Percentiles rank a stretch among this genome's conserved stretches.
phyloP scores from a whole-genome alignment of 495 filamentous ascomycete species.

The Amphirosellinia nigrospora region DNA sequence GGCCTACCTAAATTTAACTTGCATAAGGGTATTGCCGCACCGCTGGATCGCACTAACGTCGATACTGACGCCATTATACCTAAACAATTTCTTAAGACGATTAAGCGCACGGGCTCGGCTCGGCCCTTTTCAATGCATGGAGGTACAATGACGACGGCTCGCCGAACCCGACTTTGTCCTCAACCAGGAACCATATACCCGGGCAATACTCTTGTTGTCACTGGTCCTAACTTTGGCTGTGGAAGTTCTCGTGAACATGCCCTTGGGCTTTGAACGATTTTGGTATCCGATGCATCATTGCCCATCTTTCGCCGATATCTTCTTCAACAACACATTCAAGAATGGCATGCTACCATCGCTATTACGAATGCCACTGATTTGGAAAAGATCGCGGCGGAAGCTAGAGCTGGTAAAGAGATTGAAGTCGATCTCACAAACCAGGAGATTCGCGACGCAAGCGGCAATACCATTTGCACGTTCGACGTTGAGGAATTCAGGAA shows the following conservation, averaged over 20 bases:
- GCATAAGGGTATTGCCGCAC: slow-evolving; percentile 86
- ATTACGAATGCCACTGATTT: slow-evolving; percentile 72
- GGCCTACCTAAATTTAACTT: slow-evolving; percentile 83
- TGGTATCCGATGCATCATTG: slow-evolving; percentile 92
- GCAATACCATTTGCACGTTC: slow-evolving; percentile 75
- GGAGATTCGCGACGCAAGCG: slow-evolving; percentile 75
- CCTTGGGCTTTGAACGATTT: slow-evolving; percentile 98
- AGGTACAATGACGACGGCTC: slow-evolving; percentile 75
- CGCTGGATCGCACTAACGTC: slow-evolving; percentile 85
- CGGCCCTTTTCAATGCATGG: slow-evolving; percentile 83
- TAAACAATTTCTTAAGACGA: slow-evolving; percentile 99
- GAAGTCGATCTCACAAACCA: slow-evolving; percentile 92
- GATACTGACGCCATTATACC: slow-evolving; percentile 99
- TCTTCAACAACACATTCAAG: slow-evolving; percentile 99
- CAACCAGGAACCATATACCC: slow-evolving; percentile 86
- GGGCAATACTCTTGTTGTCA: slow-evolving; percentile 89
- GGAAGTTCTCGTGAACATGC: slow-evolving; percentile 94
- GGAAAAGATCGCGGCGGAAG: slow-evolving; percentile 76
- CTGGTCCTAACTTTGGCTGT: slow-evolving; percentile 94
- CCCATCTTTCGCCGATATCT: slow-evolving; percentile 94
- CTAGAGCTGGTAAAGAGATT: slow-evolving; percentile 80
- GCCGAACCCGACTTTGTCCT: slow-evolving; percentile 84
- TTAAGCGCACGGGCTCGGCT: slow-evolving; percentile 93
- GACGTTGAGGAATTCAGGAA: slow-evolving; percentile 91
- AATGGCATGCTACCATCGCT: slow-evolving; percentile 93